A percentile compares a stretch with the other conserved stretches of the same genome.
Conservation (phyloP, 2,329 filamentous ascomycete genomes). For the Colletotrichum gigasporum region DNA sequence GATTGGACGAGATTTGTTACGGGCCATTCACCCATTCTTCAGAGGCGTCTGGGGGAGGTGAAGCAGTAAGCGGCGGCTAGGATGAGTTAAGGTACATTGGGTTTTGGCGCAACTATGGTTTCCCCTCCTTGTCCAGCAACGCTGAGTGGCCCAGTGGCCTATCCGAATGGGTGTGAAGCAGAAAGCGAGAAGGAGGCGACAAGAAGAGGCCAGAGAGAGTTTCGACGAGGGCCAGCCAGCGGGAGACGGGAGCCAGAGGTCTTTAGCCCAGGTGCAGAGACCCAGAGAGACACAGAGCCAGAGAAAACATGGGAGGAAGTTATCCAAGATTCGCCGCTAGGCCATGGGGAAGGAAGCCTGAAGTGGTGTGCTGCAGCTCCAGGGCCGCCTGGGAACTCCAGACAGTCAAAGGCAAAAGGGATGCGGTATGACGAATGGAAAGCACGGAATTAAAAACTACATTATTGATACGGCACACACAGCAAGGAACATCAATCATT, state of each 20-base stretch:
- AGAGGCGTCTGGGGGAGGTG: not conserved
- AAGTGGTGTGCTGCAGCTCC: slow-evolving; percentile 4
- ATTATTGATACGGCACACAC: too few species aligned
- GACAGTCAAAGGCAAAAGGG: not conserved
- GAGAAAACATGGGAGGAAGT: not conserved
- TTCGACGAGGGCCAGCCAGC: not conserved
- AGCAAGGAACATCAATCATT: too few species aligned
- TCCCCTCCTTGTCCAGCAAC: not conserved
- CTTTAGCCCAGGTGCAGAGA: not conserved
- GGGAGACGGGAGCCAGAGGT: not conserved
- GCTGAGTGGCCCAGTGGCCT: not conserved
- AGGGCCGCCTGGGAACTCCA: not conserved
- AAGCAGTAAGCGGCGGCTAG: not conserved
- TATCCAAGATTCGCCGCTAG: slow-evolving; percentile 6
- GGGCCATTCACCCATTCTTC: not conserved
- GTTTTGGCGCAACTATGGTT: not conserved
- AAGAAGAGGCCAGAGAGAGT: not conserved
- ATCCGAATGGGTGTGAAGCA: slow-evolving; percentile 15
- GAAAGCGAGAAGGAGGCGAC: slow-evolving; percentile 10
- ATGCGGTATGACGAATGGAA: not conserved
- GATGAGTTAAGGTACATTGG: not conserved
- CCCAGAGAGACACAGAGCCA: not conserved
- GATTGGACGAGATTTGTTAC: slow-evolving; percentile 1
- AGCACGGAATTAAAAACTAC: not conserved
- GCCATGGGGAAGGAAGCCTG: not conserved